phyloP scores from a whole-genome alignment of 2,329 filamentous ascomycete genomes.

The Aplosporella prunicola region DNA sequence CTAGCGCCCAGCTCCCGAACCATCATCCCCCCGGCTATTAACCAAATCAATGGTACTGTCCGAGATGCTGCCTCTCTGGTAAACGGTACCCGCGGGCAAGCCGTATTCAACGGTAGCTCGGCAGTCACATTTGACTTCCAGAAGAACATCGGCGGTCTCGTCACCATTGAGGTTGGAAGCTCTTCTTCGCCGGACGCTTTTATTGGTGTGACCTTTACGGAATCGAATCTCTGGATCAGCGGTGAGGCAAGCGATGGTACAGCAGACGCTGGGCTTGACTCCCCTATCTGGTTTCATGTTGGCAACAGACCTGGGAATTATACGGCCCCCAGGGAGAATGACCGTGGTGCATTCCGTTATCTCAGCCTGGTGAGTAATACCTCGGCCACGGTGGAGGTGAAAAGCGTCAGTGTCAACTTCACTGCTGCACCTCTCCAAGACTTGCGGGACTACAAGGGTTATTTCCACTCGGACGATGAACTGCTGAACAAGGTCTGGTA shows the following conservation, averaged over 20 bases:
- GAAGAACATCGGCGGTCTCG: constrained; percentile 34
- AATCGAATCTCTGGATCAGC: constrained; percentile 41
- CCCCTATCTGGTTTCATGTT: constrained; percentile 38
- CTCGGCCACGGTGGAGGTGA: constrained; percentile 6
- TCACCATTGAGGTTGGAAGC: constrained; percentile 13
- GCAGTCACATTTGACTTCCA: constrained; percentile 34
- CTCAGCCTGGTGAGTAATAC: constrained; percentile 27
- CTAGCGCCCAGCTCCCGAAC: constrained; percentile 31
- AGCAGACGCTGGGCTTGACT: constrained; percentile 37
- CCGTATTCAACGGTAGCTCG: constrained; percentile 27
- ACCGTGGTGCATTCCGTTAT: constrained; percentile 39
- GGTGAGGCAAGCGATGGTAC: constrained; percentile 38
- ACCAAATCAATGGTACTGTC: constrained; percentile 33
- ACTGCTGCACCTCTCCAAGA: constrained; percentile 22
- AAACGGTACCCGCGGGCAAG: constrained; percentile 19
- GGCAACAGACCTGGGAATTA: constrained; percentile 31
- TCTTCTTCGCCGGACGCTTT: constrained; percentile 20
- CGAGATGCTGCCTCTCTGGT: constrained; percentile 25
- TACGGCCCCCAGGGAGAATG: constrained; percentile 32
- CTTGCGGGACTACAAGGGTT: constrained; percentile 30
- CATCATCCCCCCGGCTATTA: constrained; percentile 26
- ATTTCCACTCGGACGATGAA: constrained; percentile 27
- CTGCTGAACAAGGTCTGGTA: constrained; percentile 39
- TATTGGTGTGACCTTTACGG: constrained; percentile 35
- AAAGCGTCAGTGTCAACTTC: constrained; percentile 6